Percentiles rank a stretch among this genome's conserved stretches.
phyloP scores from a whole-genome alignment of 352 stramenopile species.

The Pythium rhizo-oryzae region DNA sequence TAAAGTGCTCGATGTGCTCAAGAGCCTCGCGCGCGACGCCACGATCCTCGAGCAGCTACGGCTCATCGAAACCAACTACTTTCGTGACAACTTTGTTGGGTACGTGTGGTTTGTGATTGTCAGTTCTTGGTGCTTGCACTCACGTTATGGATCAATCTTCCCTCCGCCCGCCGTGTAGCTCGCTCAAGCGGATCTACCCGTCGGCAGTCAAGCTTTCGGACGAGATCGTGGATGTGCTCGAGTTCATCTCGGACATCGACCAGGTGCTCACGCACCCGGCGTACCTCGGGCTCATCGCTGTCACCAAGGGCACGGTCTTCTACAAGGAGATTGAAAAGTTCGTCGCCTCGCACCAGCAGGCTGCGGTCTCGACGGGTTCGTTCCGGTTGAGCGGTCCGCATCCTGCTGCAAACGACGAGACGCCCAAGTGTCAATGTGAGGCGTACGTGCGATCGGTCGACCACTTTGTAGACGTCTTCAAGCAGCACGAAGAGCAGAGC shows the following conservation, averaged over 20 bases:
- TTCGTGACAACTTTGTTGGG: slow-evolving; percentile 60
- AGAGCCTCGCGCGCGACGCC: slow-evolving; percentile 51
- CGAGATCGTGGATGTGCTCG: slow-evolving; percentile 71
- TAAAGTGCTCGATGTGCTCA: slow-evolving; percentile 60
- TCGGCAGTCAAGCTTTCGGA: slow-evolving; percentile 58
- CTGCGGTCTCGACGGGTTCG: slow-evolving; percentile 19
- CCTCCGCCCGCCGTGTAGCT: slow-evolving; percentile 21
- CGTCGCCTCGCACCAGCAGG: slow-evolving; percentile 44
- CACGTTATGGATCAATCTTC: neutral
- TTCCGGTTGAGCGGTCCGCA: neutral
- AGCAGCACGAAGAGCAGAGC: slow-evolving; percentile 42
- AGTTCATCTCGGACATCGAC: slow-evolving; percentile 77
- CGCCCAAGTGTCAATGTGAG: slow-evolving; percentile 64
- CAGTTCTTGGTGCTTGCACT: neutral
- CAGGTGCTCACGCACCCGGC: slow-evolving; percentile 55
- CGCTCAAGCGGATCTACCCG: slow-evolving; percentile 66
- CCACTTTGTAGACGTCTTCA: slow-evolving; percentile 71
- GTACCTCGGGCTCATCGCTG: slow-evolving; percentile 66
- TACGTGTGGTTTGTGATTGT: slow-evolving; percentile 16
- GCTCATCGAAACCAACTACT: slow-evolving; percentile 75
- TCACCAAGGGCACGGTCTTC: slow-evolving; percentile 50
- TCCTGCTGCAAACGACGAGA: slow-evolving; percentile 10
- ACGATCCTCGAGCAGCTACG: slow-evolving; percentile 52
- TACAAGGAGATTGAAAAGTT: slow-evolving; percentile 63
- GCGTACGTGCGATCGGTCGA: slow-evolving; percentile 70